These are phyloP conservation scores for Phytophthora idaei DNA, from an alignment of 352 stramenopile species.

Conservation along the genomic window DNA sequence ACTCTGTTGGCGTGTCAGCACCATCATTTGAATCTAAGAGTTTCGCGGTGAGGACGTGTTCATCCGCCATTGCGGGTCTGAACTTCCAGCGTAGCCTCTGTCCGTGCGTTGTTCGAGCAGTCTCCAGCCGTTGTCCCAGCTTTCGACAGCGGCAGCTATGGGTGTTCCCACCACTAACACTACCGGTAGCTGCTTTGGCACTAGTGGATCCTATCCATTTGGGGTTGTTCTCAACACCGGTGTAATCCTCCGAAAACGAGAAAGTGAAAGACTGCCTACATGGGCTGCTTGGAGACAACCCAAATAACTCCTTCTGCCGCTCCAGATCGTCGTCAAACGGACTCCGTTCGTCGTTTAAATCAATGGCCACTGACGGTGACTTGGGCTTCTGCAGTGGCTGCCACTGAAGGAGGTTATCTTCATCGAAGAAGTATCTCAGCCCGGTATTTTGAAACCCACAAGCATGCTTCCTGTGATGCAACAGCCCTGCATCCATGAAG, in stretches of 20 bases:
- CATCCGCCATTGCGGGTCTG: conserved; percentile 27
- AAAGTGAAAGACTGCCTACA: conserved; percentile 5
- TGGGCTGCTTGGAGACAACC: conserved; percentile 1
- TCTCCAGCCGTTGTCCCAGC: conserved; percentile 44
- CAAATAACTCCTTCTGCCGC: conserved; percentile 11
- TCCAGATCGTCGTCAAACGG: conserved; percentile 18
- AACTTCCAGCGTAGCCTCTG: conserved; percentile 42
- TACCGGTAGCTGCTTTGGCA: not conserved
- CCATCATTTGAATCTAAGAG: conserved; percentile 40
- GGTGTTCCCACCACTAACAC: conserved; percentile 2
- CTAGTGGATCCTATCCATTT: conserved; percentile 13
- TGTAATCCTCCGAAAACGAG: conserved; percentile 22
- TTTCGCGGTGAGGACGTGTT: conserved; percentile 45
- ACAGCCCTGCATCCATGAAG: conserved; percentile 50
- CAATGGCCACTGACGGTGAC: conserved; percentile 4
- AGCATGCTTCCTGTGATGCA: conserved; percentile 57
- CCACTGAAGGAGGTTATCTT: conserved; percentile 39
- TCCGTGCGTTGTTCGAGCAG: conserved; percentile 21
- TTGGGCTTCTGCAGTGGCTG: conserved; percentile 23
- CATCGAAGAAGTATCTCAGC: conserved; percentile 50
- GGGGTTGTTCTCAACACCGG: conserved; percentile 25
- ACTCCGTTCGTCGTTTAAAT: conserved; percentile 1
- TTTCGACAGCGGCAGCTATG: conserved; percentile 41
- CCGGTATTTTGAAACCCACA: conserved; percentile 38
- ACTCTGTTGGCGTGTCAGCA: conserved; percentile 4